Conservation (phyloP, 2,329 filamentous ascomycete genomes). For the Trichocomaceae sp. region DNA sequence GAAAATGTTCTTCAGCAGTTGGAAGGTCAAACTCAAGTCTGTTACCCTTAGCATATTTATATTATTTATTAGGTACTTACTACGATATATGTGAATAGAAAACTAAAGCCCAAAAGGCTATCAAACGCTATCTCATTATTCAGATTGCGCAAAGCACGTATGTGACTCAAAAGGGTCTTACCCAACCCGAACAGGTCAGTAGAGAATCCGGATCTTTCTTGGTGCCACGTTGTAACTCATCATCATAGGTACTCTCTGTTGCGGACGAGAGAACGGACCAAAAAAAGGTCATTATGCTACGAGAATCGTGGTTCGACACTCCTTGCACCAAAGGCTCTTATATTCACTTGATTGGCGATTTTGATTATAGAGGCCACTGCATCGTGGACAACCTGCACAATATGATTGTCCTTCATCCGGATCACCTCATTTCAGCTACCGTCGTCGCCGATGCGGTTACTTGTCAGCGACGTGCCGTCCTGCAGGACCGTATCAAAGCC, state of each 20-base stretch:
- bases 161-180: conserved; percentile 54
- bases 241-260: conserved; percentile 64
- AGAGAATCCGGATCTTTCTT: not conserved
- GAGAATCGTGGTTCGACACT: conserved; percentile 82
- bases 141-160: conserved; percentile 66
- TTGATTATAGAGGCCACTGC: conserved; percentile 64
- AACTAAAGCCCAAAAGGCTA: conserved; percentile 59
- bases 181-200: conserved; percentile 64
- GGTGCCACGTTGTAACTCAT: conserved; percentile 3
- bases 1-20: conserved; percentile 53
- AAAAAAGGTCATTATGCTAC: conserved; percentile 64
- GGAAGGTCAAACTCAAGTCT: conserved; percentile 64
- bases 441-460: conserved; percentile 94
- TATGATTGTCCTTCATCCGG: conserved; percentile 86
- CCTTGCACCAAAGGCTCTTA: conserved; percentile 67
- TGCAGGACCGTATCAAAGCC: conserved; percentile 91
- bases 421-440: conserved; percentile 90
- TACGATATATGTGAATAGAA: conserved; percentile 60
- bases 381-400: conserved; percentile 77
- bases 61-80: conserved; percentile 38
- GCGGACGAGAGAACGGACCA: conserved; percentile 66
- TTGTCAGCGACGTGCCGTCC: conserved; percentile 80
- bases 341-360: conserved; percentile 79
- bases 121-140: conserved; percentile 80
- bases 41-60: conserved; percentile 33